A percentile compares a stretch with the other conserved stretches of the same genome.
Evolutionary conservation across 768 basidiomycete species (phyloP).

Genomic region (Pleurotus eryngii): DNA sequence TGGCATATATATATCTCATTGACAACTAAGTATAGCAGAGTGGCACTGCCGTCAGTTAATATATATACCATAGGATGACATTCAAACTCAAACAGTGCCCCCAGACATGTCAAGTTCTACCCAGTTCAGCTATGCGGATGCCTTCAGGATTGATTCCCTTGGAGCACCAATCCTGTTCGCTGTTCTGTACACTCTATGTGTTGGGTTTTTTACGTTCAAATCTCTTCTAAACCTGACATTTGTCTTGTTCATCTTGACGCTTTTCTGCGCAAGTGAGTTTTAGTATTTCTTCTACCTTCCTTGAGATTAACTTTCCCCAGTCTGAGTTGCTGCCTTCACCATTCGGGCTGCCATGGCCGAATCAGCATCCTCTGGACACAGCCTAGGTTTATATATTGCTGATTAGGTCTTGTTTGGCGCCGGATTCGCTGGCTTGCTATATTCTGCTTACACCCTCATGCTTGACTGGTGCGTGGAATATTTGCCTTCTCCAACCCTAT

Average conservation of each 20-base stretch:
- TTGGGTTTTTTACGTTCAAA: neutral
- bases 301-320: conserved; percentile 16
- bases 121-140: neutral
- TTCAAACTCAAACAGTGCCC: too few relatives aligned
- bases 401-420: conserved; percentile 37
- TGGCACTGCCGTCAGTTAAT: too few relatives aligned
- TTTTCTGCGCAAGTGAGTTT: neutral
- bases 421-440: conserved; percentile 42
- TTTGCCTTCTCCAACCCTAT: neutral
- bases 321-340: conserved; percentile 37
- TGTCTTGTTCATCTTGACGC: neutral
- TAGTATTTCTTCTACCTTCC: neutral
- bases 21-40: too few relatives aligned
- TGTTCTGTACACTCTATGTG: neutral
- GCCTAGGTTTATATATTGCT: conserved; percentile 29
- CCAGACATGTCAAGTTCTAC: neutral
- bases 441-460: conserved; percentile 38
- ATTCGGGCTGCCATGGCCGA: conserved; percentile 35
- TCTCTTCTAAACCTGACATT: neutral
- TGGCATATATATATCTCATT: too few relatives aligned
- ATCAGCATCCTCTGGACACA: conserved; percentile 26
- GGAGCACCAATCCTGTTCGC: neutral
- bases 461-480: conserved; percentile 32
- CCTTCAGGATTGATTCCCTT: neutral
- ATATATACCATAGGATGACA: too few relatives aligned